Evolutionary conservation across 225 moss, liverwort and hornwort species (phyloP), one percentile per base, ranked within the genome.

Genomic region (Physcomitrellopsis africana): DNA sequence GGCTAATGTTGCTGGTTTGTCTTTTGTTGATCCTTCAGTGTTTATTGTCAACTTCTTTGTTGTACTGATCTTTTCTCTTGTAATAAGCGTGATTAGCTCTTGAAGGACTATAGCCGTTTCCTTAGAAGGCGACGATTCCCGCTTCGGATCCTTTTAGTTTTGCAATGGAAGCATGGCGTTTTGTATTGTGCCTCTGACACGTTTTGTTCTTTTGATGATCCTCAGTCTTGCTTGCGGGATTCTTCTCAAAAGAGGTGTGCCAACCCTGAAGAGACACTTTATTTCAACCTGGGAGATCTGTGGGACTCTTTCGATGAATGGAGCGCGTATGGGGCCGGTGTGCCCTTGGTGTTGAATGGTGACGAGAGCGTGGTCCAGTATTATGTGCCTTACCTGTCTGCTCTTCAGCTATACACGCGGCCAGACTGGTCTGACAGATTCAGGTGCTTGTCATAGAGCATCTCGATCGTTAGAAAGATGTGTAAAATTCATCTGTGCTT

Each of bases 321-420:
- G 82, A 83, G 82, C 65, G 82, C 82, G 19, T 83, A 83, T 45
- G 82, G 82, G 10, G 79, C 82, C 56, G 79, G 82, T 57, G 82
- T 83, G 65, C 82, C 82, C 19, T 69, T 83, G 60, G 59, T 74
- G 18, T 45, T 83, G 55, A 75, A 71, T 61, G 78, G 78, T 8
- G 79, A 75, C 24, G 75, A 78, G 46, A 72, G 60, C 18, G 78
- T 83, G 19, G 79, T 79, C 49, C 82, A 83, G 62, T 83, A 83
- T 42, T 83, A 83, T 67, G 82, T 83, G 26, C 82, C 82, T 9
- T 78, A 78, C 58, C 75, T 83, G 44, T 83, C 82, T 29, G 82
- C 82, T 8, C 43, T 83, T 20, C 70, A 83, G 60, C 65, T 83
- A 22, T 79, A 83, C 75, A 83, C 79, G 23, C 65, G 70, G 24